phyloP scores from a whole-genome alignment of 2,329 filamentous ascomycete genomes.

The Aspergillus sp. region DNA sequence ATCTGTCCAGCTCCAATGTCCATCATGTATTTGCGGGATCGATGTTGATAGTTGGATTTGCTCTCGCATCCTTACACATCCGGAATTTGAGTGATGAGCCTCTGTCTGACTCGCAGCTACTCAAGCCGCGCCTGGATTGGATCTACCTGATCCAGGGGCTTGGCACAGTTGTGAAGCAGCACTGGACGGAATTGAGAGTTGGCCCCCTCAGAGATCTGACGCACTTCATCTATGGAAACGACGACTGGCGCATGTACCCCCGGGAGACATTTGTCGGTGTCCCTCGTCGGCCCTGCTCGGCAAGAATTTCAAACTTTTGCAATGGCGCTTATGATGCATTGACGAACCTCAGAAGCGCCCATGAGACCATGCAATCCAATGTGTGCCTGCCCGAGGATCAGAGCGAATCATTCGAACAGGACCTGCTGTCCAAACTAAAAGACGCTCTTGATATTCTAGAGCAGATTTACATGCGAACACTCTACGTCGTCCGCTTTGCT shows the following conservation, averaged over 20 bases:
- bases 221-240: constrained; percentile 8
- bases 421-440: neutral
- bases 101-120: no score
- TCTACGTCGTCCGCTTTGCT: constrained; percentile 13
- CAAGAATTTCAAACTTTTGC: neutral
- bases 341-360: neutral
- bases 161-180: constrained; percentile 5
- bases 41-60: constrained; percentile 17
- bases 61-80: constrained; percentile 18
- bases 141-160: constrained; percentile 16
- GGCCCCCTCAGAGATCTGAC: constrained; percentile 13
- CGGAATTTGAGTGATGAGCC: neutral
- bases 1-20: constrained; percentile 4
- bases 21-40: constrained; percentile 17
- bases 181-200: constrained; percentile 12
- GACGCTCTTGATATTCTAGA: neutral
- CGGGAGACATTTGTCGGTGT: neutral
- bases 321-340: neutral
- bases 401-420: neutral
- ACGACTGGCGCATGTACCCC: constrained; percentile 15
- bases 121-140: constrained; percentile 14
- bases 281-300: neutral
- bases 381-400: no score
- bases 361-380: neutral
- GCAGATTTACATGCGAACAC: constrained; percentile 12